Base-by-base conservation (phyloP, 2,329 filamentous ascomycete genomes). In the Clathrospora elynae region DNA sequence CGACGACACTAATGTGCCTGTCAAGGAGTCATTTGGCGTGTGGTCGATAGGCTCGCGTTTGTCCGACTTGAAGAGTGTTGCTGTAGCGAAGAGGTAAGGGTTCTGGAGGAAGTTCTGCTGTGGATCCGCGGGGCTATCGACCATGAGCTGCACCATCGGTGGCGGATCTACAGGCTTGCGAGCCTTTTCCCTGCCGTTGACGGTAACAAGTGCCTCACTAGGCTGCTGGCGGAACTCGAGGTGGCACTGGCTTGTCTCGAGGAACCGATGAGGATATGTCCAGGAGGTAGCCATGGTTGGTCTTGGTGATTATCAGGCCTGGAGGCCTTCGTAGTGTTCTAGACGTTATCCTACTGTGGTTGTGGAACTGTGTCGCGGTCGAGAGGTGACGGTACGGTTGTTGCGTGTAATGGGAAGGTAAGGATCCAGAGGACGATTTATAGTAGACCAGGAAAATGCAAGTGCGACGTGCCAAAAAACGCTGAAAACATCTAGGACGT, bases 91-190 rank as follows among this genome's bases (percentile, higher is more conserved):
- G 60, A 82, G 77, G 61, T 84, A 84, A 3, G 83, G 83, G 54
- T 80, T 85, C 66, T 84, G 80, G 25, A 85, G 73, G 65, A 78
- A 85, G 53, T 83, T 77, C 82, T 87, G 75, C 70, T 81, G 71
- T 12, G 78, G 75, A 64, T 82, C 81, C 19, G 62, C 65, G 18
- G 68, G 63, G 33, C 71, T 65, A 35, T 68, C 71, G 42, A 84
- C 80, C 68, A 72, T 70, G 32, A 95, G 78, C 71, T 92, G 84
- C 31, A 95, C 76, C 57, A 95, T 88, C 28, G 90, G 90, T 9
- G 90, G 90, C 36, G 91, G 90, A 66, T 96, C 90, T 61, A 96
- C 83, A 6, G 90, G 88, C 70, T 95, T 95, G 55, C 90, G 85
- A 62, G 88, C 87, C 76, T 90, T 90, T 64, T 90, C 87, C 68